Evolutionary conservation across 306 rosid species (phyloP).

Genomic region (Quercus glauca): DNA sequence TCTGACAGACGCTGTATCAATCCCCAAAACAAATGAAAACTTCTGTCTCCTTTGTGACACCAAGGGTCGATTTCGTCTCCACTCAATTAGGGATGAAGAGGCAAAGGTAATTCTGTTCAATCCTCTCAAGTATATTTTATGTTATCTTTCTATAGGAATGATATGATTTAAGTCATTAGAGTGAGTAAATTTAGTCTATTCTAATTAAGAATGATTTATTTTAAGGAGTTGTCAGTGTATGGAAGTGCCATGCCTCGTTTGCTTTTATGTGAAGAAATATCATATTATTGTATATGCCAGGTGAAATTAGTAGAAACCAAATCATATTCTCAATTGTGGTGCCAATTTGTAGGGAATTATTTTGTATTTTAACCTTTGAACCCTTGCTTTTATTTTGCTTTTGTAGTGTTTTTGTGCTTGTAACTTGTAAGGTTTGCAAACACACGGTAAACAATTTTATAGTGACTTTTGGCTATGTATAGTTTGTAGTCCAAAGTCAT

Average conservation of each 20-base stretch:
- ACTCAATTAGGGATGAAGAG: constrained; percentile 48
- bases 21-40: constrained; percentile 69
- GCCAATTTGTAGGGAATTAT: background rate
- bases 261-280: background rate
- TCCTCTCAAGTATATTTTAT: background rate
- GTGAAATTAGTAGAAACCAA: background rate
- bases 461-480: background rate
- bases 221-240: background rate
- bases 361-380: background rate
- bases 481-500: too few species aligned
- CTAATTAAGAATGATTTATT: background rate
- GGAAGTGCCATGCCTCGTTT: background rate
- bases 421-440: background rate
- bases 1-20: constrained; percentile 60
- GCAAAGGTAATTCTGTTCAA: constrained; percentile 50
- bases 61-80: too few species aligned
- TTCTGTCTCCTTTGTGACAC: constrained; percentile 70
- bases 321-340: background rate
- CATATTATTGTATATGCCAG: background rate
- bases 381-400: background rate
- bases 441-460: background rate
- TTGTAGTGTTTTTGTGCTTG: too few species aligned
- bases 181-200: background rate
- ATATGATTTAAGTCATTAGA: background rate
- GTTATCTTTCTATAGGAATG: background rate